A percentile compares a stretch with the other conserved stretches of the same genome.
Conservation (phyloP, 2,329 filamentous ascomycete genomes). For the Penicillium sp. region DNA sequence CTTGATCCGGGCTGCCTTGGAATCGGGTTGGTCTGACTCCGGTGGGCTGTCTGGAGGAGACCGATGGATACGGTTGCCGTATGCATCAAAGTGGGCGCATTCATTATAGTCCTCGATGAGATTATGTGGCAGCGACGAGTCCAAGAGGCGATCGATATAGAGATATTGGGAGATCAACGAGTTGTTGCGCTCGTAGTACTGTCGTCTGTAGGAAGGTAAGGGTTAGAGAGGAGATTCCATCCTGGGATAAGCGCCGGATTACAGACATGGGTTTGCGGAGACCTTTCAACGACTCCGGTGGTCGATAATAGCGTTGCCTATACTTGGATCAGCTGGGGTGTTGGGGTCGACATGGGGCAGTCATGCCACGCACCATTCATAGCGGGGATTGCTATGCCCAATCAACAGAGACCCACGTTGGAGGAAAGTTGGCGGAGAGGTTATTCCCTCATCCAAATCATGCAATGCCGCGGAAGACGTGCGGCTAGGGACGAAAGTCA, state of each 20-base stretch:
- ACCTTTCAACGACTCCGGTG: constrained; percentile 64
- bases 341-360: not conserved
- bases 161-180: constrained; percentile 84
- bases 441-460: constrained; percentile 12
- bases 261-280: constrained; percentile 67
- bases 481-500: constrained; percentile 30
- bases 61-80: constrained; percentile 27
- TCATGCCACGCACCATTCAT: constrained; percentile 57
- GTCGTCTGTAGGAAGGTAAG: constrained; percentile 48
- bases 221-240: not conserved
- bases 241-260: not conserved
- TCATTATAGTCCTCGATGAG: constrained; percentile 75
- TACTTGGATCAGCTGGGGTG: not conserved
- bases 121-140: constrained; percentile 87
- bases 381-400: constrained; percentile 79
- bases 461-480: constrained; percentile 19
- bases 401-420: constrained; percentile 54
- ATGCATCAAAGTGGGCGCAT: not conserved
- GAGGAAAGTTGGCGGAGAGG: constrained; percentile 7
- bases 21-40: constrained; percentile 47
- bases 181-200: constrained; percentile 88
- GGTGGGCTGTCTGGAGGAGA: not conserved
- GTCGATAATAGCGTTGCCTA: constrained; percentile 76
- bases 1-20: constrained; percentile 49
- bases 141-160: constrained; percentile 85